Conservation (phyloP, 768 basidiomycete genomes). For the Leccinum longicurvipes region DNA sequence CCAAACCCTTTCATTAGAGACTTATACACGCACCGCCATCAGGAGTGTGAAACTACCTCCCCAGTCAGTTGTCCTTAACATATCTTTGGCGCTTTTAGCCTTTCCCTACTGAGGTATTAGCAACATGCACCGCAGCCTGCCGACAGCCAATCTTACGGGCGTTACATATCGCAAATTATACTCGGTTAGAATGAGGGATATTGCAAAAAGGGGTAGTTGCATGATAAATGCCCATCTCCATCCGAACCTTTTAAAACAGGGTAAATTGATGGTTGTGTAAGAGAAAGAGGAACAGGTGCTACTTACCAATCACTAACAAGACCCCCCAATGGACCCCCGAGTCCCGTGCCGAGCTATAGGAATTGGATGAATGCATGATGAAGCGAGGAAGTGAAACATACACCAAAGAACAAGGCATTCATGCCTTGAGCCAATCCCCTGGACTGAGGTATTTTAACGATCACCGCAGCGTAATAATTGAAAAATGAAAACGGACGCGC, state of each 20-base stretch:
- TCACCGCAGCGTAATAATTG: slow-evolving; percentile 7
- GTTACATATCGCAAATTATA: slow-evolving; percentile 65
- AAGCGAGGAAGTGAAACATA: slow-evolving; percentile 33
- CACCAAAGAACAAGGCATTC: slow-evolving; percentile 70
- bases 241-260: slow-evolving; percentile 48
- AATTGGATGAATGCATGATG: neutral
- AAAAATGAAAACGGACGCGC: slow-evolving; percentile 45
- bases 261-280: neutral
- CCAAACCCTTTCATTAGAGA: neutral
- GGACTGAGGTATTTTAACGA: slow-evolving; percentile 39
- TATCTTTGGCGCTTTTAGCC: slow-evolving; percentile 60
- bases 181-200: slow-evolving; percentile 57
- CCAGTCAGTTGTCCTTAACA: slow-evolving; percentile 76
- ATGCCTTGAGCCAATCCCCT: slow-evolving; percentile 73
- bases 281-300: neutral
- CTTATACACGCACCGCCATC: slow-evolving; percentile 44
- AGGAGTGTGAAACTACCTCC: slow-evolving; percentile 64
- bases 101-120: slow-evolving; percentile 47
- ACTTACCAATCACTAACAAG: slow-evolving; percentile 63
- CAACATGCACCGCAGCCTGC: neutral
- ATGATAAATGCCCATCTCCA: slow-evolving; percentile 82
- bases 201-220: slow-evolving; percentile 63
- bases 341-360: slow-evolving; percentile 66
- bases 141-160: slow-evolving; percentile 42
- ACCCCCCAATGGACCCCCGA: slow-evolving; percentile 77